These are phyloP conservation scores for Cystobasidium pallidum DNA, from an alignment of 1,284 basidiomycete genomes.

Conservation along the genomic window DNA sequence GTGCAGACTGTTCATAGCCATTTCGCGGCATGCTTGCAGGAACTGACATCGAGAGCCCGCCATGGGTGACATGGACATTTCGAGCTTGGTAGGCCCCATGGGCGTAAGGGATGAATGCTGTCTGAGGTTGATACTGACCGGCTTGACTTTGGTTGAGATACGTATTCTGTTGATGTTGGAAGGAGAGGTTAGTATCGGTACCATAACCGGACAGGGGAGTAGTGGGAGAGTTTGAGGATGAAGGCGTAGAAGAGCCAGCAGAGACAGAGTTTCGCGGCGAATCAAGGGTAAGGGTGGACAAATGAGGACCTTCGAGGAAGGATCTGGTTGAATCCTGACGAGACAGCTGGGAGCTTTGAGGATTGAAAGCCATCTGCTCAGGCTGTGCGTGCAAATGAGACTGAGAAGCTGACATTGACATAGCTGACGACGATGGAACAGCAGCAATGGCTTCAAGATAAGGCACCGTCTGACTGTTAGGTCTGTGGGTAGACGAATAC, in stretches of 20 bases:
- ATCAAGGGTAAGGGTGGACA: slow-evolving; percentile 23
- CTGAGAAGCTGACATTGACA: background rate
- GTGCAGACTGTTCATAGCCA: background rate
- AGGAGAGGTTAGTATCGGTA: slow-evolving; percentile 6
- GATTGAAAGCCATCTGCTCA: slow-evolving; percentile 9
- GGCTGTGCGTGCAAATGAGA: background rate
- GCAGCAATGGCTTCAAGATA: slow-evolving; percentile 17
- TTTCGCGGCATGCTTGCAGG: slow-evolving; percentile 24
- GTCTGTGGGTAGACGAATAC: background rate
- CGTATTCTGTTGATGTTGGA: slow-evolving; percentile 25
- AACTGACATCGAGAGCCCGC: slow-evolving; percentile 26
- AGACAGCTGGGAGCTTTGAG: background rate
- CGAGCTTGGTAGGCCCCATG: background rate
- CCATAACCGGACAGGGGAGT: slow-evolving; percentile 34
- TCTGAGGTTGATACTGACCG: background rate
- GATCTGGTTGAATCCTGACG: slow-evolving; percentile 26
- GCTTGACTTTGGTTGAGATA: background rate
- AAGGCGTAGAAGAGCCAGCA: slow-evolving; percentile 23
- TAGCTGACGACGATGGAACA: background rate
- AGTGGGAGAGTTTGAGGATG: slow-evolving; percentile 33
- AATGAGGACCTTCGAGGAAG: slow-evolving; percentile 29
- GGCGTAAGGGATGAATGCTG: slow-evolving; percentile 1
- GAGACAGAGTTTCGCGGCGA: slow-evolving; percentile 39
- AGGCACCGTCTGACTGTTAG: slow-evolving; percentile 11
- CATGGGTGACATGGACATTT: background rate